phyloP scores from a whole-genome alignment of 768 basidiomycete species.

The Terana coerulea region DNA sequence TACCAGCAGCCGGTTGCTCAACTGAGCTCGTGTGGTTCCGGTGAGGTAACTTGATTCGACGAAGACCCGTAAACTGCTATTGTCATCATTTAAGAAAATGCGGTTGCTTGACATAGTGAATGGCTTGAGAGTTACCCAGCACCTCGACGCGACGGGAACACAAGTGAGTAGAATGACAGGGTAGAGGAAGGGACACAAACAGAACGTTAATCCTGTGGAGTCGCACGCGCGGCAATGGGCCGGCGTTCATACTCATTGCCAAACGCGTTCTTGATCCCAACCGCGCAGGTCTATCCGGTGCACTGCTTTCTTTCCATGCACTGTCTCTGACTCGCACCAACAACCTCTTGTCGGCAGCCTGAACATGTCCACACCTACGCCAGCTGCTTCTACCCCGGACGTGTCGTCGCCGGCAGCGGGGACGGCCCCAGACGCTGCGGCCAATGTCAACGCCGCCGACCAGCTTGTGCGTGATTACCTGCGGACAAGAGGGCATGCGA shows the following conservation, averaged over 20 bases:
- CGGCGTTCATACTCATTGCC: too few relatives aligned
- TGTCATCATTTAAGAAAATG: background rate
- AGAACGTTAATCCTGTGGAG: background rate
- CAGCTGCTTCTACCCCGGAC: slow-evolving; percentile 46
- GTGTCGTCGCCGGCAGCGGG: slow-evolving; percentile 34
- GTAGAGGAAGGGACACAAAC: background rate
- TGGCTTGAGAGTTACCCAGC: background rate
- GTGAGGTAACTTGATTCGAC: too few relatives aligned
- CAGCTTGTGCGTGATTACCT: slow-evolving; percentile 47
- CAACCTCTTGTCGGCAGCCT: too few relatives aligned
- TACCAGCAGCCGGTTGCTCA: too few relatives aligned
- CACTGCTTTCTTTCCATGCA: background rate
- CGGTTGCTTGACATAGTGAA: background rate
- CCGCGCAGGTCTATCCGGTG: slow-evolving; percentile 3
- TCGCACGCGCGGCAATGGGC: slow-evolving; percentile 4
- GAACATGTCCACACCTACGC: background rate
- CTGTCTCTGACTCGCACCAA: too few relatives aligned
- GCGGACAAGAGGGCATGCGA: slow-evolving; percentile 41
- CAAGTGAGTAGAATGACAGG: background rate
- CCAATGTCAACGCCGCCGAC: slow-evolving; percentile 39
- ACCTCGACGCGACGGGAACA: background rate
- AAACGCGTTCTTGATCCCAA: slow-evolving; percentile 7
- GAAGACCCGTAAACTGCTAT: background rate
- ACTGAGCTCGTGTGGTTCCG: too few relatives aligned
- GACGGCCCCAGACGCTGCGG: slow-evolving; percentile 24